Evolutionary conservation across 805 yeast genomes (phyloP).

Genomic region (Wickerhamomyces tratensis): DNA sequence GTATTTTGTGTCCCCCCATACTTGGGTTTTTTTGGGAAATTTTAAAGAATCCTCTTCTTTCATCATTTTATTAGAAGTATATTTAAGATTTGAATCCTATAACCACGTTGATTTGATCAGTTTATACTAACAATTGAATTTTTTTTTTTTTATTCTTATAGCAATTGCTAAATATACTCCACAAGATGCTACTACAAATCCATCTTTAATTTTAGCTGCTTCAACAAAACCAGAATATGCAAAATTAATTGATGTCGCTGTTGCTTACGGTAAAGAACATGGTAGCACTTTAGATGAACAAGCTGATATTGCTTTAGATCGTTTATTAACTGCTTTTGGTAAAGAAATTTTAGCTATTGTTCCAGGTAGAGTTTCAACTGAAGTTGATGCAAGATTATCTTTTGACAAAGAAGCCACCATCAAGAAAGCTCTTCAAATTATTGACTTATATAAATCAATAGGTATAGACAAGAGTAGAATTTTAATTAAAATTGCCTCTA

Average conservation of each 20-base stretch:
- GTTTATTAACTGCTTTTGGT: constrained; percentile 94
- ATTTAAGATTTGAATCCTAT: too few relatives aligned
- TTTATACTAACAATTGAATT: too few relatives aligned
- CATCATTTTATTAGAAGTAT: too few relatives aligned
- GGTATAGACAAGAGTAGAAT: constrained; percentile 88
- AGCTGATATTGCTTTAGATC: constrained; percentile 80
- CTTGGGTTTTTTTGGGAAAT: too few relatives aligned
- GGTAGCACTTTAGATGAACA: constrained; percentile 48
- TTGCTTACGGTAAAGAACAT: constrained; percentile 68
- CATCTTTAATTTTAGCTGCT: constrained; percentile 94
- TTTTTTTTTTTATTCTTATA: constrained; percentile 2
- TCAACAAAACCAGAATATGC: constrained; percentile 85
- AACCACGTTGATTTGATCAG: too few relatives aligned
- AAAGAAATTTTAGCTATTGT: constrained; percentile 85
- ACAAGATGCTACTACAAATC: constrained; percentile 99
- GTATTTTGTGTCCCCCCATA: background rate
- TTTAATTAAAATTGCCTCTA: constrained; percentile 92
- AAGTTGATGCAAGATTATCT: constrained; percentile 97
- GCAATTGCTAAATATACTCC: constrained; percentile 95
- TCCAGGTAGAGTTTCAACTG: constrained; percentile 99
- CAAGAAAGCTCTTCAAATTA: constrained; percentile 87
- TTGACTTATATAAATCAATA: constrained; percentile 71
- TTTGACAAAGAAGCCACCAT: constrained; percentile 92
- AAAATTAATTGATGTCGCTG: constrained; percentile 82
- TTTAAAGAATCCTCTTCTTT: background rate